phyloP scores from a whole-genome alignment of 2,329 filamentous ascomycete genomes.

The Hortaea werneckii region DNA sequence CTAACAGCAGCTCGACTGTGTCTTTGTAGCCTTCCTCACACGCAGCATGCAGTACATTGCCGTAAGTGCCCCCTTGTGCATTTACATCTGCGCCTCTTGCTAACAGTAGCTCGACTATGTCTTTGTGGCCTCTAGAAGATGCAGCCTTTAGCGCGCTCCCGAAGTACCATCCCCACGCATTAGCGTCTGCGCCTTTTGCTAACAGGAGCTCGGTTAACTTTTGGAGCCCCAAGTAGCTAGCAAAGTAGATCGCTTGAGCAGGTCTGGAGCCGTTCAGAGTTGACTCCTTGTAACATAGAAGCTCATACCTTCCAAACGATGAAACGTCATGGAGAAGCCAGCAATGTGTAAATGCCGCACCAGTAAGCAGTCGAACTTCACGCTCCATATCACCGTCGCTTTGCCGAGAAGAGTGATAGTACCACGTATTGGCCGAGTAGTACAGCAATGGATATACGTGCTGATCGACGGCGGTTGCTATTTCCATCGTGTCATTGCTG shows the following conservation, averaged over 20 bases:
- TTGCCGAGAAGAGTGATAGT: slow-evolving; percentile 7
- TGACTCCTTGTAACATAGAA: slow-evolving; percentile 3
- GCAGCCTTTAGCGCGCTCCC: not conserved
- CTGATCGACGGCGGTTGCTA: slow-evolving; percentile 4
- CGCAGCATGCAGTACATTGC: too few species aligned
- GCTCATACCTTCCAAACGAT: slow-evolving; percentile 1
- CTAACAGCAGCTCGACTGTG: slow-evolving; percentile 2
- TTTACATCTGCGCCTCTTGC: not conserved
- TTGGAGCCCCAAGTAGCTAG: slow-evolving; percentile 2
- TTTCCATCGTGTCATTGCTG: slow-evolving; percentile 5
- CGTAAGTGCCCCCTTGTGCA: not conserved
- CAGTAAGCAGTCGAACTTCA: slow-evolving; percentile 4
- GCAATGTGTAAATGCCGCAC: not conserved
- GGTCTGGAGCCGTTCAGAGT: slow-evolving; percentile 1
- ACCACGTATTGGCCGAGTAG: slow-evolving; percentile 9
- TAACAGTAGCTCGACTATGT: not conserved
- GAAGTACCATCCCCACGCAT: slow-evolving; percentile 2
- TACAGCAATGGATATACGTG: slow-evolving; percentile 7
- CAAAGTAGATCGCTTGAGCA: slow-evolving; percentile 4
- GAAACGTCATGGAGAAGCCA: not conserved
- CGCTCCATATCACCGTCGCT: not conserved
- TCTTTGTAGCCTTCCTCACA: not conserved
- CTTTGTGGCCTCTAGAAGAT: not conserved
- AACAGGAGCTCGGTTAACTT: slow-evolving; percentile 8
- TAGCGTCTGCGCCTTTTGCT: slow-evolving; percentile 7